Evolutionary conservation across 163 green algal species (phyloP).

Genomic region (Volvox carteri): DNA sequence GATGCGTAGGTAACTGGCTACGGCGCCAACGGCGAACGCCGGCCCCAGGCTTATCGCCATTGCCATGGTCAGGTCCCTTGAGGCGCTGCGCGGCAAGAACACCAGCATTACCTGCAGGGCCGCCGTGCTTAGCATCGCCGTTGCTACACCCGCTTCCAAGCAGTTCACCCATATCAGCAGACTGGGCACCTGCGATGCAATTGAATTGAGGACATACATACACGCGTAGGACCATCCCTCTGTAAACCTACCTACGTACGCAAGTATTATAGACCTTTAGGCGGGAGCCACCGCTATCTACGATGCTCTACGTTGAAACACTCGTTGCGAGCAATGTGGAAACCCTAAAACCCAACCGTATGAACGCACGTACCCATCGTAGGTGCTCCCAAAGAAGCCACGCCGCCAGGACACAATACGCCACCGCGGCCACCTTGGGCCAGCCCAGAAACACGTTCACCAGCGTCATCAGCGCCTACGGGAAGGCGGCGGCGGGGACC

Average conservation of each 20-base stretch:
- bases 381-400: constrained; percentile 43
- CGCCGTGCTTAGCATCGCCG: constrained; percentile 1
- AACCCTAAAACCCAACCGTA: no score
- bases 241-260: no score
- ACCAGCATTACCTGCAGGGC: constrained; percentile 28
- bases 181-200: neutral
- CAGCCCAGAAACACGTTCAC: constrained; percentile 31
- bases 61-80: neutral
- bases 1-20: neutral
- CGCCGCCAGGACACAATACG: constrained; percentile 3
- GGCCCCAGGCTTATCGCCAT: constrained; percentile 6
- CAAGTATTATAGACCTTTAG: no score
- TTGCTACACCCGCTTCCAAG: neutral
- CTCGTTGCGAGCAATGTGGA: no score
- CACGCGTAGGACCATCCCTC: no score
- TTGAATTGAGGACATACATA: no score
- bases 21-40: neutral
- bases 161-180: constrained; percentile 29
- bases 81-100: neutral
- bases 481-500: neutral
- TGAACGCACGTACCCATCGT: no score
- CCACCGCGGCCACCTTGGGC: constrained; percentile 13
- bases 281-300: no score
- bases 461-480: constrained; percentile 42
- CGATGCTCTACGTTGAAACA: no score